Evolutionary conservation across 345 rosid species (phyloP), one percentile per base, ranked within the genome.

Genomic region (Eucalyptus dawsonii): DNA sequence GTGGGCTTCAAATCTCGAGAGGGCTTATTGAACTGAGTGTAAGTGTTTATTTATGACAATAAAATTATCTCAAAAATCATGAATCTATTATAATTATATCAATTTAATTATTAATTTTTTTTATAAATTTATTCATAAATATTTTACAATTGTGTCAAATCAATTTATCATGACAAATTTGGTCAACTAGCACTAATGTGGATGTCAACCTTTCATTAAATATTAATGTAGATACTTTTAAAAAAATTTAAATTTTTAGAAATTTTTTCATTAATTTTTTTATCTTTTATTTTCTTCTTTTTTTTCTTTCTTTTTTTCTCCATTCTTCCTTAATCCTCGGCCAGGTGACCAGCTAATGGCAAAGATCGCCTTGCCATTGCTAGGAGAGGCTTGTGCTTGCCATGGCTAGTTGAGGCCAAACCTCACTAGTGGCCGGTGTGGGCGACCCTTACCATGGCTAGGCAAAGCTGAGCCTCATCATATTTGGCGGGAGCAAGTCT

Each of bases 81-180:
- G 21, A 53, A 21, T 21, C 2, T 8, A 53, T 53, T 53, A 1
- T 53, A 53, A 53, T 8, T 4, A 21, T 53, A 0, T 19, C 11
- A 53, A 19, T 19, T 53, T 0, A 53, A 0, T 19, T 4, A 0
- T 53, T 53, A 8, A 19, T 53, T 53, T 8, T 53, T 17, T 53
- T 19, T 19, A 2, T 0, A 19, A 53, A 53, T 19, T 53, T 0
- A 53, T 19, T 8, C 5, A 19, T 2, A 8, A 53, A 53, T 0
- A 0, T 53, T 19, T 53, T 19, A 0, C 0, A 53, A 53, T 53
- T 8, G 0, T 8, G 0, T 19, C 4, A 53, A 53, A 8, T 8
- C 1, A 53, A 53, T 53, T 0, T 0, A 53, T 21, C 0, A 0
- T 0, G 0, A 4, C 0, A 53, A 53, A 21, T 9, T 53, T 53